phyloP scores from a whole-genome alignment of 2,329 filamentous ascomycete genomes.

The Cytospora piceicola region DNA sequence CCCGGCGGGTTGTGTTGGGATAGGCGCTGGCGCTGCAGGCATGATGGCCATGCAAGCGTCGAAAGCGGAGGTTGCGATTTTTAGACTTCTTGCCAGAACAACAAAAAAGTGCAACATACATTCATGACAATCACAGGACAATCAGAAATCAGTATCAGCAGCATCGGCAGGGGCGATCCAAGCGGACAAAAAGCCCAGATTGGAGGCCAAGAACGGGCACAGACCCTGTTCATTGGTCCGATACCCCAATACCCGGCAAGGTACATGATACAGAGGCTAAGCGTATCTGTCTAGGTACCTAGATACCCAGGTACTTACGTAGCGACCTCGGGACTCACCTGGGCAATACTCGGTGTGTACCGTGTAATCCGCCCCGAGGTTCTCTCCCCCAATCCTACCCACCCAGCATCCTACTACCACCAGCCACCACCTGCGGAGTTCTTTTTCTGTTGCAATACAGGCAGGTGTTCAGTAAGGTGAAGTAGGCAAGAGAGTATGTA shows the following conservation, averaged over 20 bases:
- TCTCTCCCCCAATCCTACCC: no score
- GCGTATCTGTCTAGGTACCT: no score
- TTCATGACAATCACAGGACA: neutral
- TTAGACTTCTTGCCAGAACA: neutral
- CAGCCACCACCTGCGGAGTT: no score
- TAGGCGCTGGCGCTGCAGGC: neutral
- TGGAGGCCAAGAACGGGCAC: slow-evolving; percentile 1
- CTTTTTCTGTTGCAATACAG: no score
- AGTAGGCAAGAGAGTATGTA: no score
- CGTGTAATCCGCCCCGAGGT: no score
- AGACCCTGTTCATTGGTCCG: neutral
- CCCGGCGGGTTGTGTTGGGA: neutral
- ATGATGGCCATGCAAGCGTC: neutral
- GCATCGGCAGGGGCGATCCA: slow-evolving; percentile 1
- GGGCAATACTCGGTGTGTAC: no score
- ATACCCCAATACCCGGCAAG: neutral
- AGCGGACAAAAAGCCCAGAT: neutral
- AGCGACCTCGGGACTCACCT: no score
- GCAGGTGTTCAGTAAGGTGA: no score
- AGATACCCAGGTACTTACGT: neutral
- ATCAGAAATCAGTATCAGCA: slow-evolving; percentile 3
- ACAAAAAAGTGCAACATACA: slow-evolving; percentile 5
- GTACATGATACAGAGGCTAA: neutral
- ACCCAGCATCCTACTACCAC: no score
- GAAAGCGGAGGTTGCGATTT: neutral